Conservation (phyloP, 1,139 yeast genomes). For the Saccharomyces hybrid region DNA sequence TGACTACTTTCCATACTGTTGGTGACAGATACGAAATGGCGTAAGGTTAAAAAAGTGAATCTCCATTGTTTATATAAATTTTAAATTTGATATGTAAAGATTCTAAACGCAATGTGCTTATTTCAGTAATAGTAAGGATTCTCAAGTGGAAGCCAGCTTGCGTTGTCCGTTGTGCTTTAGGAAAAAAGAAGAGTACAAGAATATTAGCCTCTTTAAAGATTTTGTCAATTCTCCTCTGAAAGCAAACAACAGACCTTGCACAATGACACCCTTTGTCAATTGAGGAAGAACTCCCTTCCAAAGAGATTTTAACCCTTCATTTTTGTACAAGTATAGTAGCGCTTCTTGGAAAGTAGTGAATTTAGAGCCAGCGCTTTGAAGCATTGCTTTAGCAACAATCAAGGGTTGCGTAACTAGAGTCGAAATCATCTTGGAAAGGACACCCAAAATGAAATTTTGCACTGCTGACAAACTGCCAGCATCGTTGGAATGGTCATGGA, state of each 20-base stretch:
- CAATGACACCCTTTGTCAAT: conserved; percentile 72
- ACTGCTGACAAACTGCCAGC: conserved; percentile 42
- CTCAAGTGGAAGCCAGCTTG: not conserved
- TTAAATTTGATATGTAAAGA: not conserved
- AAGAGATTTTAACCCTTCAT: conserved; percentile 48
- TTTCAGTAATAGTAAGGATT: not conserved
- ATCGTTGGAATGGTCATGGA: conserved; percentile 16
- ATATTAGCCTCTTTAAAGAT: conserved; percentile 9
- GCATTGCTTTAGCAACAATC: conserved; percentile 76
- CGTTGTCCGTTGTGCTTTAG: not conserved
- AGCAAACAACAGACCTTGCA: conserved; percentile 80
- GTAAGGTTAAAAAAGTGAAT: conserved; percentile 1
- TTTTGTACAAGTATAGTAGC: conserved; percentile 40
- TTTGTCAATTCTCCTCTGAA: conserved; percentile 62
- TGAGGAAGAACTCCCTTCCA: conserved; percentile 84
- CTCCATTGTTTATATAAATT: not conserved
- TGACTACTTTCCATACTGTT: conserved; percentile 35
- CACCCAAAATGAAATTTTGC: conserved; percentile 69
- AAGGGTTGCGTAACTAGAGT: conserved; percentile 78
- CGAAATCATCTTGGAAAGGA: conserved; percentile 72
- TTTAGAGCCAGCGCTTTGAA: conserved; percentile 46
- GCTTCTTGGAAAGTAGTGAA: conserved; percentile 50
- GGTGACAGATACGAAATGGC: conserved; percentile 45
- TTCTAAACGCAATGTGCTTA: not conserved
- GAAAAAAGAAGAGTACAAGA: conserved; percentile 6